Base-by-base conservation (phyloP, 2,329 filamentous ascomycete genomes). In the Eurotiales sp. region DNA sequence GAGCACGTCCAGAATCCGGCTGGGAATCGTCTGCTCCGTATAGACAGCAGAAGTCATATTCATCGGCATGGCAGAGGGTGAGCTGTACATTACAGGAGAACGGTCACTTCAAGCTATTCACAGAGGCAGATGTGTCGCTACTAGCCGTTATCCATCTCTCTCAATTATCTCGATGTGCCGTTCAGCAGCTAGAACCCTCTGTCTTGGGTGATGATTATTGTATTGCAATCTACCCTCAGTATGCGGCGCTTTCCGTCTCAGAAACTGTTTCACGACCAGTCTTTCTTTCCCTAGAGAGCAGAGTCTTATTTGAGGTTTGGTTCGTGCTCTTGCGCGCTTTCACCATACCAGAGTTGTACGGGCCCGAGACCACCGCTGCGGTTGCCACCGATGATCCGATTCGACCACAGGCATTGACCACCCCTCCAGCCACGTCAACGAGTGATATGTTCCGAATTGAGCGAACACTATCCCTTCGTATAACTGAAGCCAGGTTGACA, bases 291-390 rank as follows among this genome's bases (percentile, higher is more conserved):
- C 72, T 96, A 40, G 92, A 97, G 59, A 91, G 83, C 22, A 82
- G 91, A 37, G 84, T 95, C 6, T 77, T 95, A n/a, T 96, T 95
- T 61, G 93, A 99, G 66, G 93, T 96, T 11, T 99, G 93, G 93
- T 92, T 95, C 62, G 91, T 96, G 6, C 75, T 99, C 8, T 70
- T 99, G 25, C 83, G 92, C 56, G 90, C 92, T 0, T 96, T 96
- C 67, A 90, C 92, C 0, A 85, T 95, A 41, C 92, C 93, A 0
- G 90, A 96, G 61, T 78, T 97, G 11, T 97, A 96, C 64, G 88
- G 85, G 2, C 80, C 81, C n/a, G 78, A 80, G 52, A 59, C 58
- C 14, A 51, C 61, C 8, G 47, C 58, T 27, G 55, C n/a, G n/a
- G n/a, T n/a, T n/a, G n/a, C n/a, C n/a, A n/a, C 64, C 51, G 65